phyloP scores from a whole-genome alignment of 495 filamentous ascomycete species.

The Penicillium alfredii region DNA sequence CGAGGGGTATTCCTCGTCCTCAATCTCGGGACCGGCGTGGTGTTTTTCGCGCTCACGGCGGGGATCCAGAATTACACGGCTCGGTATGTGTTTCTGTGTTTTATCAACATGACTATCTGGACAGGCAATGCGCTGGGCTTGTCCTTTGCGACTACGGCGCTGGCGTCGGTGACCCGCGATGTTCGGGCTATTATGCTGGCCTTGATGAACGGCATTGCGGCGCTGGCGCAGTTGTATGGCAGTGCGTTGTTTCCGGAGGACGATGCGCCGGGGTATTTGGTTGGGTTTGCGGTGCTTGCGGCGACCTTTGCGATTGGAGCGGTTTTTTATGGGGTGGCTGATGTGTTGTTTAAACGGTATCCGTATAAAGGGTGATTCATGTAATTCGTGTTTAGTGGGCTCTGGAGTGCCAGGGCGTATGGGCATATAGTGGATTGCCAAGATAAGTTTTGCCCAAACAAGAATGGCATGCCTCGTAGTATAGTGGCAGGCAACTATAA shows the following conservation, averaged over 20 bases:
- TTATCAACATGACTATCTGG: slow-evolving; percentile 7
- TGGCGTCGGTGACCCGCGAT: slow-evolving; percentile 1
- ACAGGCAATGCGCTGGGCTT: slow-evolving; percentile 4
- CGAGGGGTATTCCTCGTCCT: not conserved
- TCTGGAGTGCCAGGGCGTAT: too few species aligned
- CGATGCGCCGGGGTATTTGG: slow-evolving; percentile 6
- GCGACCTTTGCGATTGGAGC: slow-evolving; percentile 3
- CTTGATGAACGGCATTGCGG: slow-evolving; percentile 1
- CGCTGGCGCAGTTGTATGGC: slow-evolving; percentile 7
- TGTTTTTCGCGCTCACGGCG: slow-evolving; percentile 8
- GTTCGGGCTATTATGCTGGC: slow-evolving; percentile 8
- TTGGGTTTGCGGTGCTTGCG: slow-evolving; percentile 5
- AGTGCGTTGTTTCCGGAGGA: slow-evolving; percentile 6
- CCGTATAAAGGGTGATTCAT: slow-evolving; percentile 1
- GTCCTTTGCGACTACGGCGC: slow-evolving; percentile 5
- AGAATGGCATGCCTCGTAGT: too few species aligned
- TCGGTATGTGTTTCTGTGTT: slow-evolving; percentile 6
- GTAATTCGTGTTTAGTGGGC: too few species aligned
- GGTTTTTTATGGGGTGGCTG: not conserved
- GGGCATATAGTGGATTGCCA: too few species aligned
- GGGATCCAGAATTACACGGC: slow-evolving; percentile 3
- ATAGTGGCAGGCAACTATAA: too few species aligned
- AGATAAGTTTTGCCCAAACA: too few species aligned
- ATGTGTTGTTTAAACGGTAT: slow-evolving; percentile 7
- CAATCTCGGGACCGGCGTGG: not conserved